Percentiles rank a stretch among this genome's conserved stretches.
Evolutionary conservation across 805 yeast genomes (phyloP).

Genomic region (Spathaspora passalidarum): DNA sequence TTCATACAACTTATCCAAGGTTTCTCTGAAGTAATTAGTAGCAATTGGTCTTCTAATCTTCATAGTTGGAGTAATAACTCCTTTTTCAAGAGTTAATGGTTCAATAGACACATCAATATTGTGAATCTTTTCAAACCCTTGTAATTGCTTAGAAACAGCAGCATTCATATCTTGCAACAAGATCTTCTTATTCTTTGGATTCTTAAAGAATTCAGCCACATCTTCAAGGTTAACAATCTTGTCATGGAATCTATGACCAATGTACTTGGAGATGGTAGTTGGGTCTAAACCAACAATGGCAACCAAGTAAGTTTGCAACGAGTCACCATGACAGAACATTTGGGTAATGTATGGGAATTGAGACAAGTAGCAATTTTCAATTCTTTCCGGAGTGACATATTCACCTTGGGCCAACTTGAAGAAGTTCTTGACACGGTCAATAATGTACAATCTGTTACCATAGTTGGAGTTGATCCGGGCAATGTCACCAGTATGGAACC

Average conservation of each 20-base stretch:
- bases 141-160: constrained; percentile 19
- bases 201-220: constrained; percentile 20
- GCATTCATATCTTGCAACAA: constrained; percentile 23
- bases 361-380: constrained; percentile 32
- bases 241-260: constrained; percentile 13
- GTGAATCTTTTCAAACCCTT: constrained; percentile 38
- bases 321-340: constrained; percentile 33
- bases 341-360: constrained; percentile 26
- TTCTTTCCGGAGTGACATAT: constrained; percentile 42
- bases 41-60: constrained; percentile 42
- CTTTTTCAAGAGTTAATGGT: constrained; percentile 36
- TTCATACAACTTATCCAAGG: constrained; percentile 29
- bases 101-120: constrained; percentile 35
- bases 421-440: constrained; percentile 49
- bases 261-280: constrained; percentile 15
- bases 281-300: constrained; percentile 28
- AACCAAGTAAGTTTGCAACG: constrained; percentile 24
- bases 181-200: constrained; percentile 16
- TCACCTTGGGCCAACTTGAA: constrained; percentile 44
- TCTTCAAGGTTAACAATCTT: constrained; percentile 12
- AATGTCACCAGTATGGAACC: constrained; percentile 60
- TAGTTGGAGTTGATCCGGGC: constrained; percentile 19
- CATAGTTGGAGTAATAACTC: constrained; percentile 42
- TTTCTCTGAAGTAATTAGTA: constrained; percentile 22
- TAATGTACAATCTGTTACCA: constrained; percentile 38